Evolutionary conservation across 2,329 filamentous ascomycete genomes (phyloP).

Genomic region (Trichoderma sp.): DNA sequence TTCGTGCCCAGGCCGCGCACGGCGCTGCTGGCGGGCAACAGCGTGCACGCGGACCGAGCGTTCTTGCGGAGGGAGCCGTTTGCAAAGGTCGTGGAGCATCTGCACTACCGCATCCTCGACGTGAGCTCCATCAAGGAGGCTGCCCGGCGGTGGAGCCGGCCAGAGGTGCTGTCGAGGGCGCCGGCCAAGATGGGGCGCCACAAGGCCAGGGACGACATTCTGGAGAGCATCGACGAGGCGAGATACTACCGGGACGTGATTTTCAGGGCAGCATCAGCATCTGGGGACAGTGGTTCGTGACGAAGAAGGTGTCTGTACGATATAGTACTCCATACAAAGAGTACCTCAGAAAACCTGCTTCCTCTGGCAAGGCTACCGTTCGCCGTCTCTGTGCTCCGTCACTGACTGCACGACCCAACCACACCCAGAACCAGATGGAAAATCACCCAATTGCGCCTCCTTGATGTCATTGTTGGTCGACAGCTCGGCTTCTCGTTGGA

Average conservation of each 20-base stretch:
- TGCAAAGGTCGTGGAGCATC: slow-evolving; percentile 68
- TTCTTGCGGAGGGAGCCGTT: slow-evolving; percentile 80
- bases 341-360: slow-evolving; percentile 2
- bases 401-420: too few relatives aligned
- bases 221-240: slow-evolving; percentile 94
- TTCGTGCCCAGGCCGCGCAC: slow-evolving; percentile 67
- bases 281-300: neutral
- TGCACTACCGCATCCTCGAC: slow-evolving; percentile 90
- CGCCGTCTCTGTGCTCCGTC: too few relatives aligned
- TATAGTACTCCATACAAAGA: neutral
- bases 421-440: too few relatives aligned
- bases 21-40: slow-evolving; percentile 86
- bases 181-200: slow-evolving; percentile 77
- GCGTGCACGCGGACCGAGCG: slow-evolving; percentile 83
- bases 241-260: slow-evolving; percentile 75
- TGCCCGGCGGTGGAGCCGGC: slow-evolving; percentile 72
- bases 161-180: slow-evolving; percentile 52
- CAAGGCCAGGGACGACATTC: slow-evolving; percentile 83
- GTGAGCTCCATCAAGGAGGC: slow-evolving; percentile 93
- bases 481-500: slow-evolving; percentile 23
- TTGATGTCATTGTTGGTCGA: slow-evolving; percentile 26
- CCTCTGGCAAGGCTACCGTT: neutral
- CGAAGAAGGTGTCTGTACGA: neutral
- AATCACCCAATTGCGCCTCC: neutral
- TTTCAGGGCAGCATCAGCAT: slow-evolving; percentile 49